Evolutionary conservation across 208 protist species (phyloP).

Genomic region (Tritrichomonas musculus): DNA sequence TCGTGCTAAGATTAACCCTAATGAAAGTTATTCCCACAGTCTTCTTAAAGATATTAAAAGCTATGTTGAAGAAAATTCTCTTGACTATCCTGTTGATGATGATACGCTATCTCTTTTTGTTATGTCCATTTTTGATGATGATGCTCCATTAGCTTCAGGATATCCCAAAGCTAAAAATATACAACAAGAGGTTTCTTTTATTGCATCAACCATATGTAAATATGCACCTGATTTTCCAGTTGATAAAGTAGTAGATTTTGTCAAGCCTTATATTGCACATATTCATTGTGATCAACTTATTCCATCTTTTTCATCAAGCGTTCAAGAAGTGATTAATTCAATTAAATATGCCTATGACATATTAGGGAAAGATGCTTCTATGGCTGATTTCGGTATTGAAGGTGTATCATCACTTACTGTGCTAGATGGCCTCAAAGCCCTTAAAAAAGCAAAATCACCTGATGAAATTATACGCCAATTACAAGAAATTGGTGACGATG

Average conservation of each 20-base stretch:
- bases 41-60: too few species aligned
- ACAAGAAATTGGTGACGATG: background rate
- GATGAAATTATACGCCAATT: background rate
- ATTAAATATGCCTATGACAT: background rate
- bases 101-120: too few species aligned
- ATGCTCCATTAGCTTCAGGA: background rate
- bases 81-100: too few species aligned
- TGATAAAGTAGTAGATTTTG: background rate
- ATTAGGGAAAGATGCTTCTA: background rate
- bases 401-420: background rate
- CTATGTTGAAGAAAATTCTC: too few species aligned
- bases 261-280: background rate
- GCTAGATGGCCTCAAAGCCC: background rate
- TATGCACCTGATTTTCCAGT: background rate
- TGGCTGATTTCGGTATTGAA: background rate
- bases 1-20: too few species aligned
- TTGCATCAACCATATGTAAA: background rate
- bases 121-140: background rate
- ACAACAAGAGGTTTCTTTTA: background rate
- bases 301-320: background rate
- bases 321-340: background rate
- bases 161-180: background rate
- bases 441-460: background rate
- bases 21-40: too few species aligned
- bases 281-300: background rate